Evolutionary conservation across 23 red algal genomes (phyloP), one percentile per base, ranked within the genome.

Genomic region (Chondrus crispus): DNA sequence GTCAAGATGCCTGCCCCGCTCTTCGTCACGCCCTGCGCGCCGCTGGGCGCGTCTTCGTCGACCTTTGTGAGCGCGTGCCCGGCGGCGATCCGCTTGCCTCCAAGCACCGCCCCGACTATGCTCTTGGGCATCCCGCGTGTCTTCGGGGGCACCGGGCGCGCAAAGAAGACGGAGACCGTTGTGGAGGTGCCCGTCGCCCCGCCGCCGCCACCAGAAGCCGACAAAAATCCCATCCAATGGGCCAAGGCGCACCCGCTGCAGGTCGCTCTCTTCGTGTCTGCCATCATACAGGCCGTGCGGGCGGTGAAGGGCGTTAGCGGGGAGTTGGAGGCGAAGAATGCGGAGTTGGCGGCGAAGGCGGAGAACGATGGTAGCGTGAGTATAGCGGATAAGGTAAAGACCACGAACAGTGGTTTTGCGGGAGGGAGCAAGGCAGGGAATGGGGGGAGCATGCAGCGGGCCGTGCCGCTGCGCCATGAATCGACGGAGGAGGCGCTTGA

Each of bases 401-500:
- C n/a, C n/a, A n/a, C n/a, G n/a, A n/a, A n/a, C n/a, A n/a, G n/a
- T n/a, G n/a, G n/a, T n/a, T n/a, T n/a, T n/a, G n/a, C n/a, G n/a
- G n/a, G n/a, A n/a, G n/a, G n/a, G 71, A 41, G 12, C 6, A 47
- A 10, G 26, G 71, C 26, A 0, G 24, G 12, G 14, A 9, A 44
- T 26, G 24, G 1, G 22, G 26, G 20, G 28, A 76, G 26, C 9
- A 50, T 20, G 24, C 28, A 33, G 28, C 40, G 93, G 37, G 93
- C 93, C 22, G 49, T 81, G 30, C 93, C 93, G 70, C 20, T 20
- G 10, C 45, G 47, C 16, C 85, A 89, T 33, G 93, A 90, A 46
- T 71, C 93, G 68, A 63, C 68, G 28, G 93, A 95, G 71, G 93
- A 95, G 71, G 93, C 93, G 20, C 33, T 95, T 38, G 93, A 95